Evolutionary conservation across 495 filamentous ascomycete species (phyloP), one percentile per base, ranked within the genome.

Genomic region (Parmelia sp.): DNA sequence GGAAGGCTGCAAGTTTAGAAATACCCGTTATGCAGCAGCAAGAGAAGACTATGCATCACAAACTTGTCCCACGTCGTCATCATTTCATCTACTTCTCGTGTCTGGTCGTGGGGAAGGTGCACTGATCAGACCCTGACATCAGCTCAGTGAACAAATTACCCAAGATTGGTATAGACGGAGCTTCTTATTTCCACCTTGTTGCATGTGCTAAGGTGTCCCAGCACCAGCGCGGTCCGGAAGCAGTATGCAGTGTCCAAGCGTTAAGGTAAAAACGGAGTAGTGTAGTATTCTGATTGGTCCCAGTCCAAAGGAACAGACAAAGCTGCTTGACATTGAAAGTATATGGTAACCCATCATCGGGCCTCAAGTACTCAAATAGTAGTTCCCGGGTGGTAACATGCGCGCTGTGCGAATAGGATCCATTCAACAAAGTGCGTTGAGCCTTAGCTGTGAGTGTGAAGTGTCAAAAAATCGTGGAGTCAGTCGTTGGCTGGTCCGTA

Each of bases 201-300:
- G 45, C 45, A 51, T 51, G 27, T 27, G 45, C 45, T 8, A 51
- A n/a, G 45, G 3, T 31, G 25, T 29, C 49, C 49, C 49, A 53
- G 49, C 25, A 31, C 0, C 4, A 53, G 14, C 29, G 25, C 25
- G 19, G 17, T 29, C 27, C 49, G 8, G 61, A 57, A 31, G 40
- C 51, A 42, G 36, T 57, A 44, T 55, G 42, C 51, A 40, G 47
- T 21, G 56, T 63, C 61, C n/a, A 63, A 63, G 61, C 61, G 61
- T 63, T 42, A 31, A 8, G 25, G 37, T 39, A 10, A 29, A 51
- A 33, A 36, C n/a, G 2, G 49, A 57, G 61, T 63, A 63, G 61
- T 44, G 61, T 44, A 44, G 51, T 39, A 45, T 33, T 11, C 10
- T 57, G 49, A 63, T 63, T 63, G 61, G 61, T n/a, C 25, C 35